These are phyloP conservation scores for Aspergillus mulundensis DNA, from an alignment of 495 filamentous ascomycete genomes.

Conservation along the genomic window DNA sequence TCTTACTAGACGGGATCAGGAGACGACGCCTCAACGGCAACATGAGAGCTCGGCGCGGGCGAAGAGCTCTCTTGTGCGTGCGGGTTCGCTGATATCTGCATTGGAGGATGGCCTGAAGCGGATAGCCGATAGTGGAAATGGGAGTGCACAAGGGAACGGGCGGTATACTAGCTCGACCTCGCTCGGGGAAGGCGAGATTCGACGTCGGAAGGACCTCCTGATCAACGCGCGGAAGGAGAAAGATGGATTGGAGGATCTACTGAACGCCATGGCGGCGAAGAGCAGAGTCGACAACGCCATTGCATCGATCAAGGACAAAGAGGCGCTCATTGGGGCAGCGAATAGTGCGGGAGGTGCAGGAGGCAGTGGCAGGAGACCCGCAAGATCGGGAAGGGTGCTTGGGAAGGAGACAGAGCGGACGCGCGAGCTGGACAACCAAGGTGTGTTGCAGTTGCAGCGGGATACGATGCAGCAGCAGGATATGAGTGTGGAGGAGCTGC, in stretches of 20 bases:
- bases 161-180: constrained; percentile 16
- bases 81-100: constrained; percentile 59
- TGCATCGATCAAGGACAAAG: constrained; percentile 53
- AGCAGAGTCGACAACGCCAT: constrained; percentile 42
- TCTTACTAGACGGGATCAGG: constrained; percentile 72
- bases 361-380: constrained; percentile 16
- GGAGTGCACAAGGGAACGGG: neutral
- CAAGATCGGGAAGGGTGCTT: constrained; percentile 61
- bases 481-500: constrained; percentile 67
- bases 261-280: constrained; percentile 66
- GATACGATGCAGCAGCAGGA: constrained; percentile 88
- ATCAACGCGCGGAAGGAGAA: constrained; percentile 74
- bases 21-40: constrained; percentile 58
- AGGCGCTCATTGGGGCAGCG: constrained; percentile 39
- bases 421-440: constrained; percentile 83
- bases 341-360: constrained; percentile 9
- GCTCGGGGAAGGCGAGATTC: constrained; percentile 83
- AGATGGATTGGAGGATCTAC: constrained; percentile 78
- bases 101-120: constrained; percentile 69
- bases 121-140: constrained; percentile 18
- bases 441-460: constrained; percentile 78
- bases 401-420: constrained; percentile 88
- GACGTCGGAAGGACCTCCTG: constrained; percentile 75
- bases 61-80: constrained; percentile 75
- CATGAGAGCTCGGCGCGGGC: constrained; percentile 78